These are phyloP conservation scores for Urochloa ruziziensis DNA, from an alignment of 176 grass and related monocot species.

Conservation along the genomic window DNA sequence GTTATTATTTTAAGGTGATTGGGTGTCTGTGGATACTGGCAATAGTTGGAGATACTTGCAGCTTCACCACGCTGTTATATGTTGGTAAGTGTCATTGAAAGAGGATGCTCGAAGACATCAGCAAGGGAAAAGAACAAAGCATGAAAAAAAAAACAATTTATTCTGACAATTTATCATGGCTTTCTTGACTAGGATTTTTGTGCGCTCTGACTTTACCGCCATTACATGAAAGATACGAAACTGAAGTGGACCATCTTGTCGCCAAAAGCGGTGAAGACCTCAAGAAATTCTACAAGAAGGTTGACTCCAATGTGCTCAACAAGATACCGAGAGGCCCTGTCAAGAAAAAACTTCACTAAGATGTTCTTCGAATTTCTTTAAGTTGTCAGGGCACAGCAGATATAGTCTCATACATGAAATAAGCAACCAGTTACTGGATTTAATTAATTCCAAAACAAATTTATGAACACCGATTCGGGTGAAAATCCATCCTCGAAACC, in stretches of 20 bases:
- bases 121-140: not conserved
- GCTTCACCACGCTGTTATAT: slow-evolving; percentile 67
- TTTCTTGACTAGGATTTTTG: slow-evolving; percentile 58
- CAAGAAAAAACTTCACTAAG: slow-evolving; percentile 43
- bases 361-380: not conserved
- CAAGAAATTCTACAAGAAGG: slow-evolving; percentile 62
- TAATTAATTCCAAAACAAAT: too few relatives aligned
- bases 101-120: not conserved
- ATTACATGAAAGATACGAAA: slow-evolving; percentile 74
- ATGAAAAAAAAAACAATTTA: not conserved
- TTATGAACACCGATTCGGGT: too few relatives aligned
- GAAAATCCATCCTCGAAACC: too few relatives aligned
- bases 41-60: slow-evolving; percentile 67
- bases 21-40: slow-evolving; percentile 74
- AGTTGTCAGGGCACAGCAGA: too few relatives aligned
- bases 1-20: slow-evolving; percentile 46
- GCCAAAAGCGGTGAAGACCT: slow-evolving; percentile 60
- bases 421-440: too few relatives aligned
- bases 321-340: slow-evolving; percentile 87
- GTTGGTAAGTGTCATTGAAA: slow-evolving; percentile 47
- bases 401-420: too few relatives aligned
- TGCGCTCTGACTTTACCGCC: slow-evolving; percentile 60
- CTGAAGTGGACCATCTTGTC: slow-evolving; percentile 64
- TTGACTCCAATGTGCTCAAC: slow-evolving; percentile 75
- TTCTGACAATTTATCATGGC: not conserved